Evolutionary conservation across 1,284 basidiomycete genomes (phyloP), one percentile per base, ranked within the genome.

Genomic region (Ustilago hordei): DNA sequence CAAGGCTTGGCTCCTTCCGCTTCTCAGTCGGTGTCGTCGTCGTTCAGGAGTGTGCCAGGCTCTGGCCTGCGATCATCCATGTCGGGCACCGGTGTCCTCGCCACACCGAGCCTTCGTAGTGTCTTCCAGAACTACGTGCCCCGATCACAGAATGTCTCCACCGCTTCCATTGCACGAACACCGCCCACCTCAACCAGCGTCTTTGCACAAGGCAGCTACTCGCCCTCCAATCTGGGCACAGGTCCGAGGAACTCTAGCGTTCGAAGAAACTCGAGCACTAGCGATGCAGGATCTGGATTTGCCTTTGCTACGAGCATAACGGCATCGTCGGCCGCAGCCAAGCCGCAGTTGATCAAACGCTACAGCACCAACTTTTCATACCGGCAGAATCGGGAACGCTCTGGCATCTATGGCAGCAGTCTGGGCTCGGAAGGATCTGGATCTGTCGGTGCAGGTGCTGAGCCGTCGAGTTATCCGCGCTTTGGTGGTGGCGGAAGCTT

Each of bases 321-420:
- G 13, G 62, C 60, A 0, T 59, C 67, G 0, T 57, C 68, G 13
- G 69, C 58, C 17, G 67, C 64, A 4, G 71, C 75, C 50, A 65
- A 64, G 39, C 80, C 80, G 12, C 80, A 81, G 58, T 80, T 81
- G 80, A 81, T 81, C 67, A 78, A 81, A 39, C 65, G 80, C 2
- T 81, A 81, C 58, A 79, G 75, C 62, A 78, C 75, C 60, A 78
- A 75, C 52, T 80, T 81, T 43, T 64, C 70, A 1, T 81, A 81
- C 28, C 75, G 78, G 9, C 78, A 80, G 55, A 70, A 63, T 35
- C 65, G 69, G 28, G 68, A 75, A 23, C 38, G 67, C 8, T 31
- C 41, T 2, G 64, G 66, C 28, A 55, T 60, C n/a, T 76, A 75
- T 36, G 69, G 70, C 28, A 72, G 69, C 50, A 75, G 69, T 38